phyloP scores from a whole-genome alignment of 1,284 basidiomycete genomes.

The Ustilago crameri region DNA sequence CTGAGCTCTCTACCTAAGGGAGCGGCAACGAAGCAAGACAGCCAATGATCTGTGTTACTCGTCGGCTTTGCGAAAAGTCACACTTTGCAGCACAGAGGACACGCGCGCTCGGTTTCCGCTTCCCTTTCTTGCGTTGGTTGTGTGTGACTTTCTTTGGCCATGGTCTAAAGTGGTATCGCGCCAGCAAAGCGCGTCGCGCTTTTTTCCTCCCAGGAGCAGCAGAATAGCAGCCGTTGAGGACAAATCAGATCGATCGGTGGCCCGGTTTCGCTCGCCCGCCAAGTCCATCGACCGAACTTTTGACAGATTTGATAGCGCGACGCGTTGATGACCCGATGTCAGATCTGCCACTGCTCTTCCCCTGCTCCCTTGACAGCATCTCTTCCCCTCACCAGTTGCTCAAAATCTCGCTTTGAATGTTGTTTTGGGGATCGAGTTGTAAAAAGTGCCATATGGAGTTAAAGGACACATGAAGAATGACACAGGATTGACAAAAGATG shows the following conservation, averaged over 20 bases:
- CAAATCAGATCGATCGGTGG: constrained; percentile 4
- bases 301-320: too few relatives aligned
- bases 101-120: constrained; percentile 7
- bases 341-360: background rate
- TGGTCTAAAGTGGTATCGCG: constrained; percentile 32
- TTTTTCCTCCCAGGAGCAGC: background rate
- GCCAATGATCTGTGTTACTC: constrained; percentile 5
- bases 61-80: background rate
- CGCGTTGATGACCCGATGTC: constrained; percentile 1
- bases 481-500: too few relatives aligned
- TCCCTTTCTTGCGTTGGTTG: background rate
- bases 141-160: background rate
- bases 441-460: too few relatives aligned
- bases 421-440: too few relatives aligned
- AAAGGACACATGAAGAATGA: too few relatives aligned
- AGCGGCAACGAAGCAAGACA: too few relatives aligned
- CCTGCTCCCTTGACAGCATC: background rate
- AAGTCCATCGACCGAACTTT: too few relatives aligned
- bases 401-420: too few relatives aligned
- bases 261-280: background rate
- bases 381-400: background rate
- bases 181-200: constrained; percentile 37
- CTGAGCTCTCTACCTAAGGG: too few relatives aligned
- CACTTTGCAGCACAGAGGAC: background rate
- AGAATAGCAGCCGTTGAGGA: background rate